Base-by-base conservation (phyloP, 805 yeast genomes). In the Myxozyma geophila region DNA sequence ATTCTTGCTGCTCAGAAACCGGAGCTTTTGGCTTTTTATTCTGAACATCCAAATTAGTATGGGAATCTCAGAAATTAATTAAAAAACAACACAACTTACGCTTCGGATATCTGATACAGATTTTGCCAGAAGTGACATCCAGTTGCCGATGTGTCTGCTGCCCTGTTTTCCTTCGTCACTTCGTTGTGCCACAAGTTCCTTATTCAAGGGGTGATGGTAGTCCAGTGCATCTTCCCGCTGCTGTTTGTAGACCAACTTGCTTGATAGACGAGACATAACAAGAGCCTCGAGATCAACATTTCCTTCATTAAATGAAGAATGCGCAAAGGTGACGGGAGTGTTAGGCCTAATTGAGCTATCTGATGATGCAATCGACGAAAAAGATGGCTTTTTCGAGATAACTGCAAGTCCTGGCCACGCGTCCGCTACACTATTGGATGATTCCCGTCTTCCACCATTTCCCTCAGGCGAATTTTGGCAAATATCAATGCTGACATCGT, bases 271-370 rank as follows among this genome's bases (percentile, higher is more conserved):
- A 10, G 58, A 54, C 58, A 54, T 43, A 19, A 54, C 51, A 8
- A 54, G 15, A 2, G 40, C 37, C 15, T 54, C 58, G 2, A 54
- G 43, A 19, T 54, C 17, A 15, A 54, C 17, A 3, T 13, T 13
- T 9, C 9, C 21, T 23, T 36, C 19, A 23, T 15, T 28, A 7
- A 7, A 10, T 7, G 21, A 15, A 15, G 23, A 3, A 13, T 5
- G 15, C 15, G 23, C 23, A 15, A n/a, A 10, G 5, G 8, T 7
- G 5, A 15, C 57, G 2, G 57, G 57, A 23, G 57, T 53, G 40
- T 53, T 53, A 28, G 57, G 57, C 28, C 57, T 40, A 7, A 53
- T 23, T 19, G 57, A 53, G 35, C 57, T 53, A 13, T 23, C 36
- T 6, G 55, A 53, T 13, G 57, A 37, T 8, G 57, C 19, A 28